Base-by-base conservation (phyloP, 2,329 filamentous ascomycete species). In the Aspergillus terreus region DNA sequence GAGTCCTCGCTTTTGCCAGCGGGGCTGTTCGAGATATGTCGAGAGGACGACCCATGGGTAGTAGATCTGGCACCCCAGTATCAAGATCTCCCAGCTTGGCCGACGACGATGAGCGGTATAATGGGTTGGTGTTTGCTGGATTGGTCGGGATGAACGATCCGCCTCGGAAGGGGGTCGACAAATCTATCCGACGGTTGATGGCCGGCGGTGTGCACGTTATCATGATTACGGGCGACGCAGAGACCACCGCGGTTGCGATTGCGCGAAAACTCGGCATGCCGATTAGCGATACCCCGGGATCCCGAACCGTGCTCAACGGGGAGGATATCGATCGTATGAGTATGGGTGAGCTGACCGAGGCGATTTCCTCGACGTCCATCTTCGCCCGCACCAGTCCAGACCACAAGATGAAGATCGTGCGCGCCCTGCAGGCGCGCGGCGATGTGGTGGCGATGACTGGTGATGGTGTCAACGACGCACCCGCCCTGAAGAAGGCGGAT, bases 371-470 rank as follows among this genome's bases (percentile, higher is more conserved):
- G 49, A 95, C 92, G 1, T 94, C 90, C 1, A 94, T 99, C 51
- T 99, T 99, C 68, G 95, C 94, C 15, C 86, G 95, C 48, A 97
- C 94, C 2, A 96, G 90, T 58, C 94, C 94, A 0, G 94, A 99
- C 57, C 94, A 99, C 76, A 99, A 99, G 75, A 83, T 99, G 77
- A 97, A 96, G 72, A 99, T 99, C 64, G 88, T 99, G 55, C 81
- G 83, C 50, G 94, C 94, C 0, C 82, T 99, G 23, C 94, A 99
- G 72, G 84, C 88, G 51, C 87, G 92, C 35, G 92, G 92, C 27
- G 92, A 97, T 70, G 95, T 99, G 48, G 94, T 99, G 43, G 95
- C 94, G 52, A 99, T 99, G 94, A 99, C 94, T 11, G 94, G 94
- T 6, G 94, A 99, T 63, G 94, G 94, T 45, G 95, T 99, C 53